phyloP scores from a whole-genome alignment of 108 stramenopile genomes.

The Parietichytrium sp. region DNA sequence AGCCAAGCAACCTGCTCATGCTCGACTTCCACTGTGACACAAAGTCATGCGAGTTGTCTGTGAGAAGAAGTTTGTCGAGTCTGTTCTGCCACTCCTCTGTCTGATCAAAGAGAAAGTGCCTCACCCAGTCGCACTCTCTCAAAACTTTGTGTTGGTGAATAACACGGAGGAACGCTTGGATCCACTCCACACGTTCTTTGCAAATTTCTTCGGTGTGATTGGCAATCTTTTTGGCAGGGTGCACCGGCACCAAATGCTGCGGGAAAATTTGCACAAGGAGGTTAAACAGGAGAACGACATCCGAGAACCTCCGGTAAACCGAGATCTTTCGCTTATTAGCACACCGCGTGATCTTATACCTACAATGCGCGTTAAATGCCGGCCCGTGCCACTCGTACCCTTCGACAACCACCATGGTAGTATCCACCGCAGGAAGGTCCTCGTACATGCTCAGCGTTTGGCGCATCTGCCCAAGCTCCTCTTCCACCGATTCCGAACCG shows the following conservation, averaged over 20 bases:
- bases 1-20: too few relatives aligned
- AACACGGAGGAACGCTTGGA: constrained; percentile 20
- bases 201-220: neutral
- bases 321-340: neutral
- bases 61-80: neutral
- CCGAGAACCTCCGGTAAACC: constrained; percentile 25
- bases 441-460: constrained; percentile 23
- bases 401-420: constrained; percentile 1
- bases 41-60: too few relatives aligned
- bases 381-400: constrained; percentile 35
- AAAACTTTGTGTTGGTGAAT: neutral
- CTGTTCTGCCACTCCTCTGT: constrained; percentile 25
- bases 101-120: neutral
- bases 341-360: neutral
- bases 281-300: neutral
- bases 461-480: neutral
- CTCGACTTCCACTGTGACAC: too few relatives aligned
- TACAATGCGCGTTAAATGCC: constrained; percentile 6
- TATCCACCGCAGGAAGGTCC: neutral
- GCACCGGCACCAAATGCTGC: neutral
- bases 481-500: neutral
- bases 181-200: neutral
- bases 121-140: neutral
- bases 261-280: neutral
- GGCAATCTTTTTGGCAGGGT: constrained; percentile 6